These are phyloP conservation scores for Verticillium dahliae DNA, from an alignment of 2,329 filamentous ascomycete species.

Conservation along the genomic window DNA sequence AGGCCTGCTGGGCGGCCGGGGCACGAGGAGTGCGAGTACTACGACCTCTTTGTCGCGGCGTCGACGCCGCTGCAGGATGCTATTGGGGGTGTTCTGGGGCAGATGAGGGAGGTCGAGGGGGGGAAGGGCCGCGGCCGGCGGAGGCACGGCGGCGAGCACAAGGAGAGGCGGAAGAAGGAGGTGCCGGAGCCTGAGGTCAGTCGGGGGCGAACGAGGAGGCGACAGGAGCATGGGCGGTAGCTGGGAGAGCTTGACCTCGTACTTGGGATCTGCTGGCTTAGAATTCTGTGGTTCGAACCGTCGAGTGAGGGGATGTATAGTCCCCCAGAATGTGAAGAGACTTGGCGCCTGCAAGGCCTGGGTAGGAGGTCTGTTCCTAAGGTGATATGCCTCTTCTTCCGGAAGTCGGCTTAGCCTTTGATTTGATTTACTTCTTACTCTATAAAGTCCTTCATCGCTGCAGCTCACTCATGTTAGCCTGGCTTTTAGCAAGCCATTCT, in stretches of 20 bases:
- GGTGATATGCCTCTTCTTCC: no score
- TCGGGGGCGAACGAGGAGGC: not conserved
- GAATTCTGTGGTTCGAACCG: not conserved
- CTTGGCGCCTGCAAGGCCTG: no score
- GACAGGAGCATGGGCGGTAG: not conserved
- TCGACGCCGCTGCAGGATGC: slow-evolving; percentile 8
- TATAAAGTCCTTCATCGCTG: no score
- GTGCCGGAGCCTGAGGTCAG: not conserved
- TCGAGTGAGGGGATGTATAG: no score
- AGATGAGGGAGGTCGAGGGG: slow-evolving; percentile 6
- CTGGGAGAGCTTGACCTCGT: not conserved
- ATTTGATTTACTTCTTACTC: no score
- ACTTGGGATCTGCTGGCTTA: not conserved
- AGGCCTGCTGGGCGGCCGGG: slow-evolving; percentile 1
- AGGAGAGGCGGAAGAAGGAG: not conserved
- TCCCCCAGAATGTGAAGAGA: no score
- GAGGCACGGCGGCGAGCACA: not conserved
- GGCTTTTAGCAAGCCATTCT: no score
- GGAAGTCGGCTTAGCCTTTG: no score
- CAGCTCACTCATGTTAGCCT: no score
- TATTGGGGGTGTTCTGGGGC: slow-evolving; percentile 6
- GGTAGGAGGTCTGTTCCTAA: no score
- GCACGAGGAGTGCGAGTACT: slow-evolving; percentile 10
- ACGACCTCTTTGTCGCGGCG: slow-evolving; percentile 8
- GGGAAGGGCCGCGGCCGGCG: not conserved